Evolutionary conservation across 2,329 filamentous ascomycete genomes (phyloP).

Genomic region (Botryosphaeria dothidea): DNA sequence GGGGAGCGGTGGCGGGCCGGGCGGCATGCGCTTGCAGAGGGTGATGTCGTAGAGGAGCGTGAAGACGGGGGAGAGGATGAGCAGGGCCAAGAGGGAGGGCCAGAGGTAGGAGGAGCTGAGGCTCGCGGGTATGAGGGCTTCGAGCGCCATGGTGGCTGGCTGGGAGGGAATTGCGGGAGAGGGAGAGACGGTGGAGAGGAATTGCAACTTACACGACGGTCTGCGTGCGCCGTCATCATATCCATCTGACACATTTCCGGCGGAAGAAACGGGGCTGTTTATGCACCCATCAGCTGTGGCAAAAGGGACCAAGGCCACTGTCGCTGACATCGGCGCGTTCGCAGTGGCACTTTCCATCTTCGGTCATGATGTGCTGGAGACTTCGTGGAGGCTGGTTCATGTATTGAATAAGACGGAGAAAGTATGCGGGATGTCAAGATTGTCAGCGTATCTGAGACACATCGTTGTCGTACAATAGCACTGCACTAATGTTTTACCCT

Average conservation of each 20-base stretch:
- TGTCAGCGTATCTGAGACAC: too few relatives aligned
- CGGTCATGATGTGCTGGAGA: neutral
- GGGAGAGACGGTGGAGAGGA: too few relatives aligned
- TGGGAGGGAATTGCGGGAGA: too few relatives aligned
- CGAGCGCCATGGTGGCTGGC: slow-evolving; percentile 6
- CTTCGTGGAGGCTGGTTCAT: neutral
- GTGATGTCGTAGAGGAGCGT: slow-evolving; percentile 32
- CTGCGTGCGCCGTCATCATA: neutral
- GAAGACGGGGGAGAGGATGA: neutral
- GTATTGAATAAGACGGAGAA: too few relatives aligned
- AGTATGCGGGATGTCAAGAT: too few relatives aligned
- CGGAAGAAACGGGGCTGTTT: too few relatives aligned
- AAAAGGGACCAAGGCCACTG: neutral
- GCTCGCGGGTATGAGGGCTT: neutral
- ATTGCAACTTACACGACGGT: too few relatives aligned
- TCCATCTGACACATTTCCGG: too few relatives aligned
- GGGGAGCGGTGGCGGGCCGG: slow-evolving; percentile 48
- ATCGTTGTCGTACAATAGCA: too few relatives aligned
- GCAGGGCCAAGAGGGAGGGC: neutral
- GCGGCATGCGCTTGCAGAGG: slow-evolving; percentile 45
- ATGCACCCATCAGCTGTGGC: neutral
- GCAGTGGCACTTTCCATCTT: neutral
- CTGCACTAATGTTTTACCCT: too few relatives aligned
- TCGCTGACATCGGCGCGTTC: neutral
- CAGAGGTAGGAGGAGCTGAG: neutral